A percentile compares a stretch with the other conserved stretches of the same genome.
phyloP scores from a whole-genome alignment of 371 early-diverging fungal species.

The Apophysomyces ossiformis region DNA sequence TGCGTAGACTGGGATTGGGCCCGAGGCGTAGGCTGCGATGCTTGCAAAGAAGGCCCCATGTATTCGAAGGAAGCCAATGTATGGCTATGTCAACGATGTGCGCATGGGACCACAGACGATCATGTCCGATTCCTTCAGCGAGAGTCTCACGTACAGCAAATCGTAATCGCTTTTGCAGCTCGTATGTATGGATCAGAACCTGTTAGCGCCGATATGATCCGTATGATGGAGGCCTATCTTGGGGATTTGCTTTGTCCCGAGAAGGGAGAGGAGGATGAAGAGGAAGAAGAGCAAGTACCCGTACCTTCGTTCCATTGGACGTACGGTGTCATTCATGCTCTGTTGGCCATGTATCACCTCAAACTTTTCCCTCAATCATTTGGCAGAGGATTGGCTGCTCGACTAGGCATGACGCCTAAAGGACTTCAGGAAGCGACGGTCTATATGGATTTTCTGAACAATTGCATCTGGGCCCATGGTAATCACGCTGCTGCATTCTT shows the following conservation, averaged over 20 bases:
- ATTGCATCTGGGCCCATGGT: constrained; percentile 23
- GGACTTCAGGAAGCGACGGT: constrained; percentile 43
- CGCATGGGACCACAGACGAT: neutral
- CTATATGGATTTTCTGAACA: constrained; percentile 36
- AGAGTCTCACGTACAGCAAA: constrained; percentile 28
- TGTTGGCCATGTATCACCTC: constrained; percentile 47
- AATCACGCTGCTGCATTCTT: constrained; percentile 51
- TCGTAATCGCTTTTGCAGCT: constrained; percentile 36
- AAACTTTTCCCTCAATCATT: constrained; percentile 40
- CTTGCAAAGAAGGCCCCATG: constrained; percentile 11
- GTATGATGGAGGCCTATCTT: constrained; percentile 50
- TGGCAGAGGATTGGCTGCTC: constrained; percentile 48
- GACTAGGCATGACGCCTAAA: constrained; percentile 32
- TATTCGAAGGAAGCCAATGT: constrained; percentile 1
- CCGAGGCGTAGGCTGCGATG: constrained; percentile 27
- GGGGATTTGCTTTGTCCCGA: constrained; percentile 32
- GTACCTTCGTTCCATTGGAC: constrained; percentile 48
- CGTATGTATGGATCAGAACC: constrained; percentile 29
- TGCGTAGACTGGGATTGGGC: constrained; percentile 47
- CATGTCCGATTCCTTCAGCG: constrained; percentile 23
- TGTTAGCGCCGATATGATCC: constrained; percentile 30
- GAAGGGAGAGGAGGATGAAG: constrained; percentile 15
- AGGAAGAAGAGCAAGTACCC: neutral
- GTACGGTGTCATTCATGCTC: constrained; percentile 36
- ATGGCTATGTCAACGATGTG: constrained; percentile 34